Evolutionary conservation across 2,329 filamentous ascomycete species (phyloP).

Genomic region (Neocucurbitaria cava): DNA sequence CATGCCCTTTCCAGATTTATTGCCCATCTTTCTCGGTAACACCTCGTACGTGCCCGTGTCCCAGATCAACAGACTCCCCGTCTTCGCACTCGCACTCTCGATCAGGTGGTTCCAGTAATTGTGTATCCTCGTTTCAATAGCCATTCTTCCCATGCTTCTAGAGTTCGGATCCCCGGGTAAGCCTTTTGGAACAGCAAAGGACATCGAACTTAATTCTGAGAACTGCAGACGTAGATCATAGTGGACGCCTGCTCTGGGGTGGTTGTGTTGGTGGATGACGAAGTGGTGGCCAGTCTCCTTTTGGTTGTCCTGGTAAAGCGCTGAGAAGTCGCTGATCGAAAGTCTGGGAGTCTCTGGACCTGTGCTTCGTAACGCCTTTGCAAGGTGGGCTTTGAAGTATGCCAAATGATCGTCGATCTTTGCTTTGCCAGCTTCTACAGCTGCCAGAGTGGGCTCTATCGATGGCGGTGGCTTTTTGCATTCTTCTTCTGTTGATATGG

Average conservation of each 20-base stretch:
- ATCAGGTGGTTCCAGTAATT: constrained; percentile 56
- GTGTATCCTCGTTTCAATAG: constrained; percentile 55
- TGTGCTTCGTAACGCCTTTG: constrained; percentile 31
- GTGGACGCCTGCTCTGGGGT: constrained; percentile 71
- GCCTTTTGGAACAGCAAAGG: constrained; percentile 58
- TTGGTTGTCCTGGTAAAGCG: constrained; percentile 58
- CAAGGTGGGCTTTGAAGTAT: constrained; percentile 56
- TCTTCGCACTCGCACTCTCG: constrained; percentile 52
- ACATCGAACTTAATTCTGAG: constrained; percentile 69
- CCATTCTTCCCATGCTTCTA: constrained; percentile 49
- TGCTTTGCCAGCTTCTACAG: constrained; percentile 60
- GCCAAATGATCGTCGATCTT: constrained; percentile 57
- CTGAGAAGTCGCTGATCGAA: constrained; percentile 51
- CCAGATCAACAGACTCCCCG: constrained; percentile 55
- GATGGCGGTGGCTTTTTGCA: background rate
- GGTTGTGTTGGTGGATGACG: constrained; percentile 76
- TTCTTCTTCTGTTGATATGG: background rate
- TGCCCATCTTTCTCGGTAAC: constrained; percentile 28
- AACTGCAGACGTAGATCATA: constrained; percentile 76
- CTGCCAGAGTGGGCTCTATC: constrained; percentile 43
- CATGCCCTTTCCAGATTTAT: constrained; percentile 8
- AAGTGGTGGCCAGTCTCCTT: constrained; percentile 60
- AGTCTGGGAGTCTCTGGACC: constrained; percentile 41
- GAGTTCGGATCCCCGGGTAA: constrained; percentile 53
- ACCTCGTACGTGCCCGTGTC: constrained; percentile 55